Conservation (phyloP, 257 asterid species). For the Nicotiana undulata region DNA sequence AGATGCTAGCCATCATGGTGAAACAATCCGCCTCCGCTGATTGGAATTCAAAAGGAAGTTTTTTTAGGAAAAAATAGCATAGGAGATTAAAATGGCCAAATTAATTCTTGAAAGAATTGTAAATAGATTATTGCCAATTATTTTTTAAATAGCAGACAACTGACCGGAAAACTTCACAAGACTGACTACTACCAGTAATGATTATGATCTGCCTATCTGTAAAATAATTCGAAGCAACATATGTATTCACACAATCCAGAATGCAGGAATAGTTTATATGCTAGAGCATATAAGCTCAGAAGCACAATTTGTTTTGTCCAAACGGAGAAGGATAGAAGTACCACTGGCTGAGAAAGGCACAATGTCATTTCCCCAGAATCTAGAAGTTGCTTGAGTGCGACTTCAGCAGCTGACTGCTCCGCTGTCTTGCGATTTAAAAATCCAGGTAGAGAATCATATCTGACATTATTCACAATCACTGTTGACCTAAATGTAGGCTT, state of each 20-base stretch:
- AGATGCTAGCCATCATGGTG: neutral
- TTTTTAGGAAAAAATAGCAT: neutral
- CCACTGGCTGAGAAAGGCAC: slow-evolving; percentile 70
- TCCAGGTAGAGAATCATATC: slow-evolving; percentile 90
- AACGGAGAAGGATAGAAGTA: slow-evolving; percentile 17
- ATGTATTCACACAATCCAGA: neutral
- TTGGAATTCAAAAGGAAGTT: neutral
- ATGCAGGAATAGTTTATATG: neutral
- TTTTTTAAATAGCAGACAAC: neutral
- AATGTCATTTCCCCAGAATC: slow-evolving; percentile 29
- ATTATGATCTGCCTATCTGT: neutral
- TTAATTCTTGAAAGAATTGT: neutral
- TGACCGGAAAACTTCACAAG: neutral
- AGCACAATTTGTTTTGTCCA: neutral
- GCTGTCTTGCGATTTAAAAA: slow-evolving; percentile 92
- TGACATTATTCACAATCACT: slow-evolving; percentile 48
- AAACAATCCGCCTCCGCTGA: neutral
- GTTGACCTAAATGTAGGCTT: slow-evolving; percentile 78
- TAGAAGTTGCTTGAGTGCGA: slow-evolving; percentile 67
- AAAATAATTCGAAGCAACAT: neutral
- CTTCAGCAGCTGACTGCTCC: slow-evolving; percentile 99
- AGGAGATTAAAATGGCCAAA: neutral
- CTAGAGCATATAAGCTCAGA: neutral
- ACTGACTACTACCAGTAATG: neutral
- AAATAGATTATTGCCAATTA: neutral